These are phyloP conservation scores for Xylaria scruposa DNA, from an alignment of 495 filamentous ascomycete species.

Conservation along the genomic window DNA sequence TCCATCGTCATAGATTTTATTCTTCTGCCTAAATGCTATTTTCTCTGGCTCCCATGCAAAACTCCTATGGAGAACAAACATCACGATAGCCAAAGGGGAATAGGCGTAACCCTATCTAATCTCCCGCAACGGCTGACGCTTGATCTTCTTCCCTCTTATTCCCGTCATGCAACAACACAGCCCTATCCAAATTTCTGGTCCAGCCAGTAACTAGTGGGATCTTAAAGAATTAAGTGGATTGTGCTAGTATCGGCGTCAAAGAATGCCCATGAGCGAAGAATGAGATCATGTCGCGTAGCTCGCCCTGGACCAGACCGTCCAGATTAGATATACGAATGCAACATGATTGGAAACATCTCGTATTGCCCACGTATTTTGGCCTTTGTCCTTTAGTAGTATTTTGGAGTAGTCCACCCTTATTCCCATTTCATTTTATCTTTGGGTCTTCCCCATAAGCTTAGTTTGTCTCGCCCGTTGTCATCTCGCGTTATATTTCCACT, in stretches of 20 bases:
- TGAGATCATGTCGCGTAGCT: conserved; percentile 2
- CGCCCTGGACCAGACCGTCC: background rate
- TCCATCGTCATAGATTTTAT: background rate
- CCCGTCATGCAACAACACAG: background rate
- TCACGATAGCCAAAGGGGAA: background rate
- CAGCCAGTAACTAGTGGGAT: background rate
- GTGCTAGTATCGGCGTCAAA: background rate
- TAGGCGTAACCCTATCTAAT: conserved; percentile 1
- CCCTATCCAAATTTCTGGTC: background rate
- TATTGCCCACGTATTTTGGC: background rate
- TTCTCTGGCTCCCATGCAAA: background rate
- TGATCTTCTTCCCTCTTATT: background rate
- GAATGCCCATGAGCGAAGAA: background rate
- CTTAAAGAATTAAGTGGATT: background rate
- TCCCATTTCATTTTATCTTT: background rate
- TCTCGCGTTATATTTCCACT: background rate
- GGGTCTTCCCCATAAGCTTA: background rate
- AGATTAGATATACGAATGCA: background rate
- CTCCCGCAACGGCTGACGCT: conserved; percentile 1
- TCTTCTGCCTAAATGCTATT: background rate
- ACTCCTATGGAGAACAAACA: background rate
- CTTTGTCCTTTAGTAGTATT: background rate
- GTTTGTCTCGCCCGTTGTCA: background rate
- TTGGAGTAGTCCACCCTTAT: background rate
- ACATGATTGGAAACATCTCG: background rate